Base-by-base conservation (phyloP, 306 rosid genomes). In the Castanospermum australe region DNA sequence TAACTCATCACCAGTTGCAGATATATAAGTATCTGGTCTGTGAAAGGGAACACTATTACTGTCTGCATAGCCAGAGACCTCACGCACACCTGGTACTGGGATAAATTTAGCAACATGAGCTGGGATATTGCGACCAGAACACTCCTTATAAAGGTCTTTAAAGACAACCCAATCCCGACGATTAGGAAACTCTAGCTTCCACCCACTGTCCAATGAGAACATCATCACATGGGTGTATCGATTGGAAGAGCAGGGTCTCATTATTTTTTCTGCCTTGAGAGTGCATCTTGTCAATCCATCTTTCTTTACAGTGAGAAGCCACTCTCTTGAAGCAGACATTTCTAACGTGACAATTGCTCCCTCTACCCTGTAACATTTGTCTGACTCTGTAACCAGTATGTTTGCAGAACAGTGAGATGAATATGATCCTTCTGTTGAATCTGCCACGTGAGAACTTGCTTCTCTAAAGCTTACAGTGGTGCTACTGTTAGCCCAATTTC, bases 61-160 rank as follows among this genome's bases (percentile, higher is more conserved):
- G 20, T 89, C 83, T 0, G 81, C 90, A 73, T 87, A 87, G 50
- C 78, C 88, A 33, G 78, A 51, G 68, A 88, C 92, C 59, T 83
- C 92, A 28, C 61, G n/a, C 2, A 94, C 89, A 5, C 90, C 90
- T 4, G 97, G 98, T 33, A 92, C 91, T 0, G 97, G 97, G 55
- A 94, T 91, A 48, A 67, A 64, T 72, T 86, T 90, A 0, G 56
- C 78, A 24, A 59, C 80, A 51, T 86, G 68, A 55, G 76, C 47
- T 20, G 84, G 73, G 22, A 84, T 67, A 87, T 77, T 85, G 4
- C 88, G 91, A 60, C 80, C 91, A 4, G 86, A 83, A 71, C 98
- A 93, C 73, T 87, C 86, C 83, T 90, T 88, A 84, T 91, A 93
- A 17, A 93, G 90, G 72, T 90, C 87, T 88, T 87, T 93, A 76